Base-by-base conservation (phyloP, 1,284 basidiomycete species). In the Coniferiporia sulphurascens region DNA sequence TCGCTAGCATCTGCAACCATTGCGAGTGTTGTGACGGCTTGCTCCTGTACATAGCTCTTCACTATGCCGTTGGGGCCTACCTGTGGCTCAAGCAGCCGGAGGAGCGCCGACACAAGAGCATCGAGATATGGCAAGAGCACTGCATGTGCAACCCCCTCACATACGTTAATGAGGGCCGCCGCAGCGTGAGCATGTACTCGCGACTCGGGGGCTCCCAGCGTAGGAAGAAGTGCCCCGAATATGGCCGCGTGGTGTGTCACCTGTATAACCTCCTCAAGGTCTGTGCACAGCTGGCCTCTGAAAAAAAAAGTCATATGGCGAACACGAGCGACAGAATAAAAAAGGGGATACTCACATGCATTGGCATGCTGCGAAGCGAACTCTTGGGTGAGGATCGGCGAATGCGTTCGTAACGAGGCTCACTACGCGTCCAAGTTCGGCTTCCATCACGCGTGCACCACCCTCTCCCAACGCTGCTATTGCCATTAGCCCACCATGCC, bases 131-230 rank as follows among this genome's bases (percentile, higher is more conserved):
- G 86, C 0, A 87, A 66, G 2, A 92, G 79, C 0, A 82, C 84
- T 17, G 87, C 80, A n/a, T 83, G 78, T 64, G 84, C 85, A 35
- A 89, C 87, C 43, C 87, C 87, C 69, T 93, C 87, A 71, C 89
- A 94, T 72, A 93, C 93, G 71, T 93, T 93, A 67, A 93, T 91
- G n/a, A 93, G 76, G 0, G 89, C 89, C 0, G 91, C 87, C 0
- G 90, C 89, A 0, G 91, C 89, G 65, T 94, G 92, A 0, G 89
- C 79, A 62, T 91, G 89, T 0, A 94, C 91, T 34, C 91, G 91
- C 49, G 87, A 77, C 67, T 91, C 87, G 3, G 86, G 85, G 55
- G 89, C 90, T 65, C 89, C 84, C 2, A 93, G 76, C 0, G 91
- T 79, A 0, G 83, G 84, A 62, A 93, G 86, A 44, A 91, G 75